phyloP scores from a whole-genome alignment of 371 early-diverging fungal species.

The Rhizopus stolonifer region DNA sequence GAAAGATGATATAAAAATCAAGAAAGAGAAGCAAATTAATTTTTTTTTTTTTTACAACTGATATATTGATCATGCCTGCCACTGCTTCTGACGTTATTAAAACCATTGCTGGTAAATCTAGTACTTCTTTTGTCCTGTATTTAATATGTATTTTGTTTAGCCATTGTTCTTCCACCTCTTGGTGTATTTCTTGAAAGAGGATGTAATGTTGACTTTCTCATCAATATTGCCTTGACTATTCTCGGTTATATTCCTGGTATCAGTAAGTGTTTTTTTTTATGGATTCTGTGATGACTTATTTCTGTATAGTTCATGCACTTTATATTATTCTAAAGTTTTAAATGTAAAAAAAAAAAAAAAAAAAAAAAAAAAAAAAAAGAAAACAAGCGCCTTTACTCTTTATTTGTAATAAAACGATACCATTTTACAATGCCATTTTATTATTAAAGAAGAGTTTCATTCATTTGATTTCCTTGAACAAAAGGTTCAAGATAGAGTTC shows the following conservation, averaged over 20 bases:
- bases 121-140: no score
- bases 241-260: constrained; percentile 78
- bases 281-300: no score
- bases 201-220: constrained; percentile 64
- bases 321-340: constrained; percentile 2
- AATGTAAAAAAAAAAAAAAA: no score
- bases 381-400: no score
- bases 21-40: not conserved
- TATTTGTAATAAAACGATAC: no score
- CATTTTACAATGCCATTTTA: no score
- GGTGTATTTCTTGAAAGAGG: constrained; percentile 62
- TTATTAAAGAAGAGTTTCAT: no score
- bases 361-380: no score
- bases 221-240: constrained; percentile 69
- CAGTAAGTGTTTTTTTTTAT: constrained; percentile 13
- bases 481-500: no score
- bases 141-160: constrained; percentile 13
- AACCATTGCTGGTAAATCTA: constrained; percentile 31
- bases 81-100: constrained; percentile 29
- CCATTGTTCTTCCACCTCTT: constrained; percentile 62
- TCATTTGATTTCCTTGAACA: no score
- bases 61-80: constrained; percentile 23
- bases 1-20: no score
- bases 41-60: not conserved
- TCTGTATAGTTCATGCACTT: not conserved